Percentiles rank a stretch among this genome's conserved stretches.
Conservation (phyloP, 768 basidiomycete genomes). For the Pleurotus citrinopileatus region DNA sequence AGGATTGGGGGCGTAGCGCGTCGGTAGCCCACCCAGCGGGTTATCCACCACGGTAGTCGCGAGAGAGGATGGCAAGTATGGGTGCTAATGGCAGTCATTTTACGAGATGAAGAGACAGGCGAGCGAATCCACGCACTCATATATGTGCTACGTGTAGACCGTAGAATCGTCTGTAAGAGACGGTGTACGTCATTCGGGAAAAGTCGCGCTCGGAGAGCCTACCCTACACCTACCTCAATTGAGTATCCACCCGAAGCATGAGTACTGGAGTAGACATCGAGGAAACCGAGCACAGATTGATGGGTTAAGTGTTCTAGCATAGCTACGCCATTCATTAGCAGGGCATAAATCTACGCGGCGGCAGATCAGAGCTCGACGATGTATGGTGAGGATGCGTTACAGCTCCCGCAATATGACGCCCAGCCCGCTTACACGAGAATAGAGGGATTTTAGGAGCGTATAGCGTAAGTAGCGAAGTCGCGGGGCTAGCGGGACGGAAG, state of each 20-base stretch:
- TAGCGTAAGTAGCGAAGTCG: not conserved
- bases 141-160: not conserved
- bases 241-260: not conserved
- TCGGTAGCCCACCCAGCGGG: not conserved
- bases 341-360: too few relatives aligned
- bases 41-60: not conserved
- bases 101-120: not conserved
- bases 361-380: not conserved
- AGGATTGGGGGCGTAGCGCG: not conserved
- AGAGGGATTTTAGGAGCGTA: not conserved
- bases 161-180: not conserved
- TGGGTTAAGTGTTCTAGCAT: too few relatives aligned
- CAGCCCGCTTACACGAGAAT: not conserved
- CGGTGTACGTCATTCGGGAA: not conserved
- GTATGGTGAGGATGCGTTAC: not conserved
- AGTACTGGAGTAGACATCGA: not conserved
- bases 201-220: not conserved
- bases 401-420: not conserved
- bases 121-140: not conserved
- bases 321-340: too few relatives aligned
- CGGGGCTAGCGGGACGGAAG: too few relatives aligned
- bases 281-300: too few relatives aligned
- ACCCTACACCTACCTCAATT: not conserved
- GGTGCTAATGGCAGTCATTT: not conserved
- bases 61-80: not conserved